Evolutionary conservation across 1,139 yeast species (phyloP).

Genomic region (Lodderomyces pseudojiufengensis): DNA sequence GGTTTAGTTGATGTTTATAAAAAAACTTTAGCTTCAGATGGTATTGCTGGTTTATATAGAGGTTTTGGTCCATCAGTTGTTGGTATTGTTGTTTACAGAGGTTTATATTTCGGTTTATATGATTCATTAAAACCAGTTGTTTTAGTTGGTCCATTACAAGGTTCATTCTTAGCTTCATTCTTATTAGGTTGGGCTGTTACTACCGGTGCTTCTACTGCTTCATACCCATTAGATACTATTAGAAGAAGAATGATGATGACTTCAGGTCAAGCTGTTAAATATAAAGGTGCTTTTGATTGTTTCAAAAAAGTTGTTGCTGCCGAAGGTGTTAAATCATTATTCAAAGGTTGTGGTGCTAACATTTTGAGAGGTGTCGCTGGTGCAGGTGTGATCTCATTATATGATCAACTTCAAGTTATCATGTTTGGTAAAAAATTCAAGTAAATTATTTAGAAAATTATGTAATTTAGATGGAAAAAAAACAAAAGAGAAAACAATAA

Average conservation of each 20-base stretch:
- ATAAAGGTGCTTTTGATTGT: slow-evolving; percentile 50
- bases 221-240: slow-evolving; percentile 53
- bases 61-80: slow-evolving; percentile 55
- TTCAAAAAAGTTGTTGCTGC: slow-evolving; percentile 49
- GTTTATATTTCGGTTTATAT: slow-evolving; percentile 54
- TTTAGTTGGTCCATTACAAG: slow-evolving; percentile 53
- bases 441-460: slow-evolving; percentile 11
- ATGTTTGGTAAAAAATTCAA: slow-evolving; percentile 49
- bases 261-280: slow-evolving; percentile 53
- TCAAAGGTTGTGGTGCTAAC: slow-evolving; percentile 57
- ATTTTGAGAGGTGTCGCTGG: slow-evolving; percentile 58
- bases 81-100: slow-evolving; percentile 55
- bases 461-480: no score
- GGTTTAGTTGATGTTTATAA: slow-evolving; percentile 53
- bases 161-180: slow-evolving; percentile 54
- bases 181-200: slow-evolving; percentile 54
- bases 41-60: slow-evolving; percentile 57
- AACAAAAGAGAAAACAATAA: not conserved
- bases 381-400: slow-evolving; percentile 54
- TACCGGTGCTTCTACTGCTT: slow-evolving; percentile 53
- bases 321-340: slow-evolving; percentile 49
- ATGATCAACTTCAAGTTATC: slow-evolving; percentile 51
- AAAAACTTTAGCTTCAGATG: slow-evolving; percentile 52
- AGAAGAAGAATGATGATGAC: slow-evolving; percentile 61
- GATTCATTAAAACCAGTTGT: slow-evolving; percentile 54